phyloP scores from a whole-genome alignment of 176 grass and related monocot genomes.

The Areca catechu region DNA sequence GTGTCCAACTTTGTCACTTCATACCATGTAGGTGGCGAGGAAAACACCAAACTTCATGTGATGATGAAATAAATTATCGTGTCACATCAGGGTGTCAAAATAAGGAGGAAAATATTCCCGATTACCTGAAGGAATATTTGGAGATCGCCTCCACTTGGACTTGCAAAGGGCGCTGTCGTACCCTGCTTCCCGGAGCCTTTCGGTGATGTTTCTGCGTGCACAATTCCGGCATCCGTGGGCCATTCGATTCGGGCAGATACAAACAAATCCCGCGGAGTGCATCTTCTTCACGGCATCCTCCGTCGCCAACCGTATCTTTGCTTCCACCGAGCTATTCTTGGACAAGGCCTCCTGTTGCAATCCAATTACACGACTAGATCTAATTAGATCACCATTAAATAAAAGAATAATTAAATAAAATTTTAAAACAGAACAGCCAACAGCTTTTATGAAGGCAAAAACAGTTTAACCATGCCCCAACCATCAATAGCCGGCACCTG shows the following conservation, averaged over 20 bases:
- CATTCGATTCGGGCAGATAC: conserved; percentile 38
- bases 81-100: too few relatives aligned
- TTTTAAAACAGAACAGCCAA: too few relatives aligned
- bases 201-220: conserved; percentile 35
- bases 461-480: too few relatives aligned
- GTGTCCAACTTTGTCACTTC: too few relatives aligned
- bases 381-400: too few relatives aligned
- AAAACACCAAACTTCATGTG: too few relatives aligned
- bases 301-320: conserved; percentile 43
- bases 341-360: conserved; percentile 44
- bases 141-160: conserved; percentile 75
- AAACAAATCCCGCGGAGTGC: conserved; percentile 18
- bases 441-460: too few relatives aligned
- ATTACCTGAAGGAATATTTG: conserved; percentile 69
- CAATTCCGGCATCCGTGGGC: conserved; percentile 47
- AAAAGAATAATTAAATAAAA: too few relatives aligned
- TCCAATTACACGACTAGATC: too few relatives aligned
- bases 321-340: conserved; percentile 62
- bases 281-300: conserved; percentile 42
- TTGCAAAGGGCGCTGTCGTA: conserved; percentile 74
- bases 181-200: conserved; percentile 43
- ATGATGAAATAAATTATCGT: too few relatives aligned
- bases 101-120: not conserved
- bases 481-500: too few relatives aligned
- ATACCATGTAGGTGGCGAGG: too few relatives aligned